A percentile compares a stretch with the other conserved stretches of the same genome.
Conservation (phyloP, 2,329 filamentous ascomycete species). For the Ophiostoma novo-ulmi region DNA sequence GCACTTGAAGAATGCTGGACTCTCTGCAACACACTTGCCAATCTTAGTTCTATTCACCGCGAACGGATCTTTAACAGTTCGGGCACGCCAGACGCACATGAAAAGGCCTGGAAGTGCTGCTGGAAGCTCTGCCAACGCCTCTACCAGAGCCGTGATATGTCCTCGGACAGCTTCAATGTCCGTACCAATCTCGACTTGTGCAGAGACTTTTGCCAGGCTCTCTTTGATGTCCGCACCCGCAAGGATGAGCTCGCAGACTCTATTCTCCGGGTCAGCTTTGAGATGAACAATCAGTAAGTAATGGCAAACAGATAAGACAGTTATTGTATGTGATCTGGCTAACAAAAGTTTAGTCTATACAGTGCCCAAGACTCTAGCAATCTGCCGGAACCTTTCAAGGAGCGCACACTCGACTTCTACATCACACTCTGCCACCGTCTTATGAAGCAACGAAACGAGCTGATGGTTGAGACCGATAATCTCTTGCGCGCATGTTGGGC, state of each 20-base stretch:
- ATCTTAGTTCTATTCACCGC: slow-evolving; percentile 76
- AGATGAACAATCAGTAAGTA: slow-evolving; percentile 80
- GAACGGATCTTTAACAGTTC: slow-evolving; percentile 72
- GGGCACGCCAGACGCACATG: slow-evolving; percentile 69
- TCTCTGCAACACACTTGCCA: slow-evolving; percentile 83
- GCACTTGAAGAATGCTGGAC: slow-evolving; percentile 90
- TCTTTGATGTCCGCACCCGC: slow-evolving; percentile 79
- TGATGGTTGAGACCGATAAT: slow-evolving; percentile 77
- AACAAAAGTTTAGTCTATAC: slow-evolving; percentile 55
- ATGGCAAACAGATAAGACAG: neutral
- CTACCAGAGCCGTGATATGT: slow-evolving; percentile 73
- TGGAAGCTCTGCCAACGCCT: slow-evolving; percentile 89
- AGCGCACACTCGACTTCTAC: slow-evolving; percentile 89
- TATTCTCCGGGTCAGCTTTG: slow-evolving; percentile 84
- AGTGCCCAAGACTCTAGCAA: slow-evolving; percentile 77
- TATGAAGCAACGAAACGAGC: slow-evolving; percentile 85
- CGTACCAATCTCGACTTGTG: slow-evolving; percentile 77
- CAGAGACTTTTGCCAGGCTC: slow-evolving; percentile 82
- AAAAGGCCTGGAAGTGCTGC: slow-evolving; percentile 87
- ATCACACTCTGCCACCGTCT: slow-evolving; percentile 87
- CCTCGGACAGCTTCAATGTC: slow-evolving; percentile 60
- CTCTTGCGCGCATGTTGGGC: slow-evolving; percentile 83
- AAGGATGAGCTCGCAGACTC: slow-evolving; percentile 79
- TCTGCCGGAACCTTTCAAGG: slow-evolving; percentile 78
- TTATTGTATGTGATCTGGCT: neutral